Conservation (phyloP, 2,329 filamentous ascomycete genomes). For the Rhexocercosporidium sp. region DNA sequence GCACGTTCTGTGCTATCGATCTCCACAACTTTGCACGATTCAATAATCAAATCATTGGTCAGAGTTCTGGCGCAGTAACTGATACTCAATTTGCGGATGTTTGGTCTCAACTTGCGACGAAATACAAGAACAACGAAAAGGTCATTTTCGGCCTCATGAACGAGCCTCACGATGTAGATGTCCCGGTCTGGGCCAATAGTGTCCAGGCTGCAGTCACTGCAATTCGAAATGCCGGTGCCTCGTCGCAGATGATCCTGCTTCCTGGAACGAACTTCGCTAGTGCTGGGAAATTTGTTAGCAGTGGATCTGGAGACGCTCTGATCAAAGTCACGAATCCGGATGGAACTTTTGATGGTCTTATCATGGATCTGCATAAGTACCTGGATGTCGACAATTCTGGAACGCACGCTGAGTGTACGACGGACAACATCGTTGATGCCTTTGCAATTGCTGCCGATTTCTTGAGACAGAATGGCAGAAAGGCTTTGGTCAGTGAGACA, state of each 20-base stretch:
- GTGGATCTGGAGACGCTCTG: constrained; percentile 56
- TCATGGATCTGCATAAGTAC: constrained; percentile 66
- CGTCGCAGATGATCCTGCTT: constrained; percentile 66
- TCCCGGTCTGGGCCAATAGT: constrained; percentile 61
- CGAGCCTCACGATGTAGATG: constrained; percentile 49
- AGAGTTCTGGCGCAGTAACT: constrained; percentile 59
- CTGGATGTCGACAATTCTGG: constrained; percentile 64
- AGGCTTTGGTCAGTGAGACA: constrained; percentile 56
- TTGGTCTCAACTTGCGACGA: constrained; percentile 62
- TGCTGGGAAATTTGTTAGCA: constrained; percentile 54
- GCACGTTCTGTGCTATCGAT: constrained; percentile 64
- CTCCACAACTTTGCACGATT: constrained; percentile 64
- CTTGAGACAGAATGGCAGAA: constrained; percentile 52
- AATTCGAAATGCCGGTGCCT: constrained; percentile 65
- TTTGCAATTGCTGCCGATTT: constrained; percentile 54
- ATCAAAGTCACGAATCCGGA: constrained; percentile 62
- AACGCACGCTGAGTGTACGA: constrained; percentile 55
- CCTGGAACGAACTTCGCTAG: constrained; percentile 65
- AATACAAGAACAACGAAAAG: constrained; percentile 57
- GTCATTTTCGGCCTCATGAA: constrained; percentile 73
- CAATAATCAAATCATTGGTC: constrained; percentile 66
- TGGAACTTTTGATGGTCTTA: constrained; percentile 56
- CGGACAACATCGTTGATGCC: constrained; percentile 53
- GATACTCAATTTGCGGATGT: constrained; percentile 62
- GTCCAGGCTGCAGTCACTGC: constrained; percentile 67